These are phyloP conservation scores for Nidularia sp. DNA, from an alignment of 768 basidiomycete species.

Conservation along the genomic window DNA sequence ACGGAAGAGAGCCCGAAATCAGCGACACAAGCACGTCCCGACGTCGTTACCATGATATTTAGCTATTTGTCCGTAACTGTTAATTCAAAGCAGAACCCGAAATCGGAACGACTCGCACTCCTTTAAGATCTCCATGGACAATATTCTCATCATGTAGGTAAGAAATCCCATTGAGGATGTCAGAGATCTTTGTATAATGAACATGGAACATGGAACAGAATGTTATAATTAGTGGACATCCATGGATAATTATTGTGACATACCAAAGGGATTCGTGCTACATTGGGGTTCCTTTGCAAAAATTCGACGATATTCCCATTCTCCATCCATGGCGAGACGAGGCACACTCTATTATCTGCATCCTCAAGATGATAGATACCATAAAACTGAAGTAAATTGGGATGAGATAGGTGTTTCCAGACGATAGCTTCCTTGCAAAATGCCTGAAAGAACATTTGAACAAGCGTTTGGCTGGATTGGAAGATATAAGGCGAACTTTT, in stretches of 20 bases:
- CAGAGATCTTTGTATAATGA: not conserved
- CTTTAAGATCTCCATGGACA: not conserved
- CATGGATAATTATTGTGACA: not conserved
- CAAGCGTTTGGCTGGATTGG: not conserved
- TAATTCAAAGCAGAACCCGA: not conserved
- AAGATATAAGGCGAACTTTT: not conserved
- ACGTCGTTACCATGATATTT: constrained; percentile 13
- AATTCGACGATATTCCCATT: not conserved
- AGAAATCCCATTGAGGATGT: not conserved
- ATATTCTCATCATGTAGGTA: not conserved
- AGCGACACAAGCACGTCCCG: constrained; percentile 12
- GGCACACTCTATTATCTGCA: not conserved
- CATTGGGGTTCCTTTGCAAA: not conserved
- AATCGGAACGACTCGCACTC: not conserved
- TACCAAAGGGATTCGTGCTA: not conserved
- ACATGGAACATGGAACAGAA: not conserved
- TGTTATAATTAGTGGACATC: not conserved
- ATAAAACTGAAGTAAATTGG: not conserved
- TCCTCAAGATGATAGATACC: not conserved
- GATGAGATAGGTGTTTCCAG: not conserved
- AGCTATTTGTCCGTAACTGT: constrained; percentile 1
- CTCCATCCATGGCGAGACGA: not conserved
- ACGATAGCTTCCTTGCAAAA: not conserved
- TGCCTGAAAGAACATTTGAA: not conserved
- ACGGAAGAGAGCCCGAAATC: constrained; percentile 17